Conservation (phyloP, 2,329 filamentous ascomycete species). For the Ascochyta viciae-villosae region DNA sequence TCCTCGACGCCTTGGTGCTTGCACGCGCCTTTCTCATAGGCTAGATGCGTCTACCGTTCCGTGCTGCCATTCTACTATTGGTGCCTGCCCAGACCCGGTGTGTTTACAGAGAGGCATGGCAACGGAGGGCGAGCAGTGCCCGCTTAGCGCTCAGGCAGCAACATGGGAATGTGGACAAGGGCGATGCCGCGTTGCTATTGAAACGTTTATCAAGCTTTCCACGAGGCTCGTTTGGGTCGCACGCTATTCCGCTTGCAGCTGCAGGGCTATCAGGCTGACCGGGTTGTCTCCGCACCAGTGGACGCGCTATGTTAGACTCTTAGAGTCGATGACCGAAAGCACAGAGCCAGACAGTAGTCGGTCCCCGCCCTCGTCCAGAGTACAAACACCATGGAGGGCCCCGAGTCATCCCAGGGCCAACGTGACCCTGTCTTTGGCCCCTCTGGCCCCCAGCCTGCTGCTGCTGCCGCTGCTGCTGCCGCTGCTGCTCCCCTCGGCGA, state of each 20-base stretch:
- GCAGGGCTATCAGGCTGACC: conserved; percentile 7
- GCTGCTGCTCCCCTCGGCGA: conserved; percentile 21
- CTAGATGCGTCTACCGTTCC: conserved; percentile 7
- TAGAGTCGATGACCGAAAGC: conserved; percentile 14
- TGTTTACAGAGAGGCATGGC: conserved; percentile 5
- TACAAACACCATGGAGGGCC: conserved; percentile 44
- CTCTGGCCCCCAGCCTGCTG: neutral
- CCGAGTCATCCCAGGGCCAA: conserved; percentile 28
- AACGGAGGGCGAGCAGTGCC: conserved; percentile 1
- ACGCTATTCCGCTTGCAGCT: conserved; percentile 11
- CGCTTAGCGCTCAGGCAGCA: neutral
- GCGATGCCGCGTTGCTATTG: neutral
- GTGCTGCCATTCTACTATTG: conserved; percentile 6
- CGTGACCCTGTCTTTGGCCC: conserved; percentile 17
- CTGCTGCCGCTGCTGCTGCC: neutral
- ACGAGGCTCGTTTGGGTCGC: neutral
- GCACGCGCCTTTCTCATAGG: conserved; percentile 23
- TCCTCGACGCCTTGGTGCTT: conserved; percentile 20
- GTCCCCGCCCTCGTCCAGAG: conserved; percentile 31
- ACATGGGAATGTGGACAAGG: neutral
- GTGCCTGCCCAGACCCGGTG: neutral
- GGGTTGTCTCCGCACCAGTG: conserved; percentile 7
- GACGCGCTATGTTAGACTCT: conserved; percentile 14
- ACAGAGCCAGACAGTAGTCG: conserved; percentile 32
- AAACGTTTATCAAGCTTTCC: neutral